phyloP scores from a whole-genome alignment of 2,329 filamentous ascomycete species.

The Talaromyces islandicus region DNA sequence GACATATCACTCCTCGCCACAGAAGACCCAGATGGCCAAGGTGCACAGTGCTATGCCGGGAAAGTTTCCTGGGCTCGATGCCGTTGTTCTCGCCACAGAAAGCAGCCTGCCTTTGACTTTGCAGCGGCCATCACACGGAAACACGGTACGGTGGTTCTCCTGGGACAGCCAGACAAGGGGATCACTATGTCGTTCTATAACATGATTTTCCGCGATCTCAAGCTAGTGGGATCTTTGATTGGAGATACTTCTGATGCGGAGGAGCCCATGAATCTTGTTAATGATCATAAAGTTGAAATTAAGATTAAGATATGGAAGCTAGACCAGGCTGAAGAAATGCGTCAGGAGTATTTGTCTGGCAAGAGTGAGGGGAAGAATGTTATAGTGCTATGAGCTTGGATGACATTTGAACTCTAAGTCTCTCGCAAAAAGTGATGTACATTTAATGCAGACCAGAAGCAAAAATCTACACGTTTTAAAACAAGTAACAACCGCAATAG shows the following conservation, averaged over 20 bases:
- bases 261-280: conserved; percentile 36
- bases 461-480: too few relatives aligned
- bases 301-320: conserved; percentile 13
- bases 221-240: conserved; percentile 42
- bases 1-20: not conserved
- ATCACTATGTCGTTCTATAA: conserved; percentile 25
- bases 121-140: conserved; percentile 53
- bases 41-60: conserved; percentile 37
- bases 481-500: too few relatives aligned
- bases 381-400: conserved; percentile 3
- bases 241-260: conserved; percentile 38
- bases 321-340: conserved; percentile 13
- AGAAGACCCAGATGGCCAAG: not conserved
- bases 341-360: conserved; percentile 11
- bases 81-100: conserved; percentile 52
- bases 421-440: not conserved
- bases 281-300: conserved; percentile 9
- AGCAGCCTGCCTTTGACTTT: conserved; percentile 43
- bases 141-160: conserved; percentile 54
- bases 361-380: conserved; percentile 11
- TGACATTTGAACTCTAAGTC: not conserved
- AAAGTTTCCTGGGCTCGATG: conserved; percentile 45
- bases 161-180: conserved; percentile 44
- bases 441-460: not conserved
- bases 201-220: conserved; percentile 48